phyloP scores from a whole-genome alignment of 805 yeast species.

The Clavispora vitiphila region DNA sequence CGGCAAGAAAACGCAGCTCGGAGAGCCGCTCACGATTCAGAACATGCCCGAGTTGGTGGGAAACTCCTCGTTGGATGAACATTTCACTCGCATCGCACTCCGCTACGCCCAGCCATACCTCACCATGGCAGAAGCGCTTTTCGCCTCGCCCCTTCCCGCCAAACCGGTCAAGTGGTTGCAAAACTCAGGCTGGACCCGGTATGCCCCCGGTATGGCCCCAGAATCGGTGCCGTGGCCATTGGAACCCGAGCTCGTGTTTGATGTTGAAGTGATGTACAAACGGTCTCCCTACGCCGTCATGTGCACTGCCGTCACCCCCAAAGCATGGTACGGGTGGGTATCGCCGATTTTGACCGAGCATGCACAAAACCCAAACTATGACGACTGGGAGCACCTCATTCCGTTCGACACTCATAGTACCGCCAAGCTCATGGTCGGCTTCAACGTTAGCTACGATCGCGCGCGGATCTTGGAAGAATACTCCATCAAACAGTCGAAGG shows the following conservation, averaged over 20 bases:
- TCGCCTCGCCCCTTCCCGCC: conserved; percentile 31
- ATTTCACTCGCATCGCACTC: conserved; percentile 68
- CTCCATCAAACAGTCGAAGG: conserved; percentile 56
- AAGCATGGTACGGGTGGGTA: conserved; percentile 94
- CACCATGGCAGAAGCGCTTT: conserved; percentile 43
- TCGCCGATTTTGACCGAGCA: conserved; percentile 74
- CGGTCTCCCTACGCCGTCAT: conserved; percentile 68
- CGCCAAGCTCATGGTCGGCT: conserved; percentile 74
- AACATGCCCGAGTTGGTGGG: conserved; percentile 75
- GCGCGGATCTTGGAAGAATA: conserved; percentile 86
- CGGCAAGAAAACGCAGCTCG: conserved; percentile 65
- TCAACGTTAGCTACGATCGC: conserved; percentile 86
- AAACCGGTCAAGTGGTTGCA: conserved; percentile 52
- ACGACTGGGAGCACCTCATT: conserved; percentile 59
- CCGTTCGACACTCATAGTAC: conserved; percentile 55
- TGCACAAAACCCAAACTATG: conserved; percentile 26
- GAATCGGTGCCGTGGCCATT: conserved; percentile 58
- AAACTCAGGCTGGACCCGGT: conserved; percentile 78
- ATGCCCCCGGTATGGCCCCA: conserved; percentile 52
- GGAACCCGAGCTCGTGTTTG: conserved; percentile 75
- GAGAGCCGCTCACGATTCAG: conserved; percentile 53
- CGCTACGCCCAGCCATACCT: conserved; percentile 57
- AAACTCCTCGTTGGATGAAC: conserved; percentile 64
- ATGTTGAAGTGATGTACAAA: conserved; percentile 82
- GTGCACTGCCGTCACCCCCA: conserved; percentile 71